Evolutionary conservation across 169 alveolate species (phyloP).

Genomic region (Plasmodium falciparum): DNA sequence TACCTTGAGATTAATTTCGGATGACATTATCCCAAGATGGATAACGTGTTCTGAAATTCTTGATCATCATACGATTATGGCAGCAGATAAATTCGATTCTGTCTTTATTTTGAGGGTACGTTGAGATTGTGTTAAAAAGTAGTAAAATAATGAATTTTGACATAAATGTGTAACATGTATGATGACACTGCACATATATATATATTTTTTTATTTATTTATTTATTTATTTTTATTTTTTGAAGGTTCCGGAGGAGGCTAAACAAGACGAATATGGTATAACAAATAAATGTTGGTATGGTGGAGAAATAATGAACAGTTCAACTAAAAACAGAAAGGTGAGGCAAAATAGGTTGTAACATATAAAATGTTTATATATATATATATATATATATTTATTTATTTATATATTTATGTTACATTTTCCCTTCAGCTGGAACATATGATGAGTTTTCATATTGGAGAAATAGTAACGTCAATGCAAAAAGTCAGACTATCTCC

Average conservation of each 20-base stretch:
- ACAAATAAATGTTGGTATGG: constrained; percentile 78
- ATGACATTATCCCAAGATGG: constrained; percentile 96
- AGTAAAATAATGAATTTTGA: not conserved
- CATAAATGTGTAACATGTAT: not conserved
- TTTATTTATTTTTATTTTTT: not conserved
- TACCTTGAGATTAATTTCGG: constrained; percentile 87
- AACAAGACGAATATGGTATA: constrained; percentile 78
- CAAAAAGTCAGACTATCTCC: constrained; percentile 92
- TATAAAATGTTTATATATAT: not conserved
- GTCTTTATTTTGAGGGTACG: constrained; percentile 63
- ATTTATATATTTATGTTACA: not conserved
- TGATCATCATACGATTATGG: constrained; percentile 96
- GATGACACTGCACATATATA: not conserved
- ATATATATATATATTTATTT: not conserved
- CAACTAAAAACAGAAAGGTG: constrained; percentile 75
- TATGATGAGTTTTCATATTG: constrained; percentile 93
- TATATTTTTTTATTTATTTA: not conserved
- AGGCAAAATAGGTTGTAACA: not conserved
- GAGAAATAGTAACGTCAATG: constrained; percentile 97
- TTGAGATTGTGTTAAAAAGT: not conserved
- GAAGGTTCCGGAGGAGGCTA: constrained; percentile 77
- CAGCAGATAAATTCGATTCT: constrained; percentile 86
- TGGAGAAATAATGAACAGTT: constrained; percentile 63
- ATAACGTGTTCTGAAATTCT: constrained; percentile 93
- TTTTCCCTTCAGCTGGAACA: constrained; percentile 90